A percentile compares a stretch with the other conserved stretches of the same genome.
These are phyloP conservation scores for Scenedesmus sp. DNA, from an alignment of 163 green algal genomes.

Conservation along the genomic window DNA sequence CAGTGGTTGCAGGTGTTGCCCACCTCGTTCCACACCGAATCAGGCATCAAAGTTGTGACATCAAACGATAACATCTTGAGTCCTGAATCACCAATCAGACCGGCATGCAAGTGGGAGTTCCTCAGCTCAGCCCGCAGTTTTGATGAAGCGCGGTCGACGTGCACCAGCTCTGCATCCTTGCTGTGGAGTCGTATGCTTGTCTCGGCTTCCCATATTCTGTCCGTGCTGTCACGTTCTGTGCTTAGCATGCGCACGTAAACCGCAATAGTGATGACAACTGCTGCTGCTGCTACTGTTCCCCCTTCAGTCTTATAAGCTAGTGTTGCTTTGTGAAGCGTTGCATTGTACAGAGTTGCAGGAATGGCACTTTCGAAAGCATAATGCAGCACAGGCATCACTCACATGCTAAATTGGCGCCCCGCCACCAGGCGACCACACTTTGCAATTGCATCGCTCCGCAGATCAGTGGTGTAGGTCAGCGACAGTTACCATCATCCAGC, in stretches of 20 bases:
- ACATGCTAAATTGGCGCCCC: no score
- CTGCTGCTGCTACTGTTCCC: neutral
- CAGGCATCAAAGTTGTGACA: constrained; percentile 14
- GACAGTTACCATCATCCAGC: no score
- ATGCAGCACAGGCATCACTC: no score
- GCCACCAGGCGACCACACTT: no score
- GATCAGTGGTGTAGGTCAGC: no score
- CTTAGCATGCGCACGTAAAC: neutral
- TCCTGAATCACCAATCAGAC: neutral
- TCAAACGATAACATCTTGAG: neutral
- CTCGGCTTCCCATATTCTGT: neutral
- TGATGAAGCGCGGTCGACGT: neutral
- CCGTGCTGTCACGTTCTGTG: neutral
- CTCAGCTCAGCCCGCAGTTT: neutral
- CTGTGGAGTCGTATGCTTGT: neutral
- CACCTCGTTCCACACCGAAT: constrained; percentile 25
- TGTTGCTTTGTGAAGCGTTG: no score
- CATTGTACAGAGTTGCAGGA: no score
- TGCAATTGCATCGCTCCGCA: no score
- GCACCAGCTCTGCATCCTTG: neutral
- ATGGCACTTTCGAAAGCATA: no score
- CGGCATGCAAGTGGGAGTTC: neutral
- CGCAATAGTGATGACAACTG: neutral
- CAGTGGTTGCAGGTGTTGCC: constrained; percentile 3
- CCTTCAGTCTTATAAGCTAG: no score